Percentiles rank a stretch among this genome's conserved stretches.
Evolutionary conservation across 2,329 filamentous ascomycete genomes (phyloP).

Genomic region (Gaeumannomyces sp.): DNA sequence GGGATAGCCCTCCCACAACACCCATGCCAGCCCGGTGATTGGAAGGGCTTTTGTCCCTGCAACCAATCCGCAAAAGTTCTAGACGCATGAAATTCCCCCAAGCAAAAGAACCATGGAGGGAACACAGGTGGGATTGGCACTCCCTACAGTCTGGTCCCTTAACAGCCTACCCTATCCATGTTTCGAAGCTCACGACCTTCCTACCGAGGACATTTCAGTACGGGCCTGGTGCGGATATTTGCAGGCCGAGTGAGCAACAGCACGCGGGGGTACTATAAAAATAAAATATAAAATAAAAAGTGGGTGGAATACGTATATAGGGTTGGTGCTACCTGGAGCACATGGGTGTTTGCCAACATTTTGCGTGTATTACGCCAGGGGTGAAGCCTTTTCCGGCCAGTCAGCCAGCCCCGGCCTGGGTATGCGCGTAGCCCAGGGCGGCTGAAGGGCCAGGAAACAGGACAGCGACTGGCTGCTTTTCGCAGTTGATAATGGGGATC

Average conservation of each 20-base stretch:
- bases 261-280: not conserved
- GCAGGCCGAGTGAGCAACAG: not conserved
- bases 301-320: not conserved
- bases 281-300: not conserved
- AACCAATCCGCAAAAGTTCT: not conserved
- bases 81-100: not conserved
- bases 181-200: not conserved
- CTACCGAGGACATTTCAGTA: not conserved
- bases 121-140: not conserved
- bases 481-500: not conserved
- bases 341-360: not conserved
- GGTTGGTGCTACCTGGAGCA: not conserved
- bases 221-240: not conserved
- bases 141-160: not conserved
- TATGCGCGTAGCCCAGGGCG: too few relatives aligned
- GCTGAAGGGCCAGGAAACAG: not conserved
- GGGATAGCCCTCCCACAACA: not conserved
- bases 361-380: too few relatives aligned
- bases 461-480: not conserved
- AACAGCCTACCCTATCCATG: not conserved
- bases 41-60: not conserved
- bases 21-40: not conserved
- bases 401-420: too few relatives aligned
- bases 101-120: not conserved
- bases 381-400: too few relatives aligned